Evolutionary conservation across 345 rosid species (phyloP).

Genomic region (Aegle marmelos): DNA sequence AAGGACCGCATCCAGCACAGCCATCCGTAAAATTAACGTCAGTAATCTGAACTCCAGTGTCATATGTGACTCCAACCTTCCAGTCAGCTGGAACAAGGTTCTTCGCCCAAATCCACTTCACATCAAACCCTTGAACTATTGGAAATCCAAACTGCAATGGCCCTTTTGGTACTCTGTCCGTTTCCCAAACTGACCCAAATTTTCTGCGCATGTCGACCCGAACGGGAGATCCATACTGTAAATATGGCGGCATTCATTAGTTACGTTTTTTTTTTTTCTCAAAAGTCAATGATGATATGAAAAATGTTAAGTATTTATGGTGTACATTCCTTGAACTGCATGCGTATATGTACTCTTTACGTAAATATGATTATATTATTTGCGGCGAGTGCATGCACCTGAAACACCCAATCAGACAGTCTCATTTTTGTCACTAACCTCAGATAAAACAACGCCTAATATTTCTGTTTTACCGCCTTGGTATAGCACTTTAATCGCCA

Average conservation of each 20-base stretch:
- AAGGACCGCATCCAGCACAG: conserved; percentile 51
- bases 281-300: no score
- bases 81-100: conserved; percentile 71
- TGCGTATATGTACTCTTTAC: no score
- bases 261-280: no score
- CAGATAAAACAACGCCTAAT: conserved; percentile 69
- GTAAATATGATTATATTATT: no score
- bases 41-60: conserved; percentile 64
- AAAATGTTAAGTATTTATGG: no score
- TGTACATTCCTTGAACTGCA: no score
- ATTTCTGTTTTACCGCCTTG: conserved; percentile 97
- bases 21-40: conserved; percentile 84
- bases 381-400: no score
- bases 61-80: conserved; percentile 57
- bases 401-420: no score
- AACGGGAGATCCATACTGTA: conserved; percentile 53
- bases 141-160: conserved; percentile 68
- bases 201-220: conserved; percentile 72
- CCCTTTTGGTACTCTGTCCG: conserved; percentile 62
- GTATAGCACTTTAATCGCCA: conserved; percentile 66
- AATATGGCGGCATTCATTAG: not conserved
- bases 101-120: conserved; percentile 69
- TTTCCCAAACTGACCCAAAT: conserved; percentile 74
- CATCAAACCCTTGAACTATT: conserved; percentile 70
- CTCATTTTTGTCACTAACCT: conserved; percentile 21